Conservation (phyloP, 257 asterid genomes). For the Scutellaria baicalensis region DNA sequence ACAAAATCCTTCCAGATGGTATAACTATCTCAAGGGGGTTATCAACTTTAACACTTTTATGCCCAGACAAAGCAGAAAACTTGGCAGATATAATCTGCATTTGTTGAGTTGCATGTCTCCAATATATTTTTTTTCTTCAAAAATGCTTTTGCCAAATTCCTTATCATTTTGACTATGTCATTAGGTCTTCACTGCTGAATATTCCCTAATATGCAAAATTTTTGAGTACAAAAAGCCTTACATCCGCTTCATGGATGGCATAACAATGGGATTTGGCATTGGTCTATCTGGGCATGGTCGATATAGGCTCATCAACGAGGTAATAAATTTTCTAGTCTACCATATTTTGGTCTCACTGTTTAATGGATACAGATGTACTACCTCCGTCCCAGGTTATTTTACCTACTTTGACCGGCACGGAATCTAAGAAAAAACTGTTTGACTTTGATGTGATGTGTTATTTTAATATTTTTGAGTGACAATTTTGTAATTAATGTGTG, state of each 20-base stretch:
- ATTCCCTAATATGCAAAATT: conserved; percentile 88
- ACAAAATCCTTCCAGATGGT: too few species aligned
- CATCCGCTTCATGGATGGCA: conserved; percentile 92
- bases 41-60: too few species aligned
- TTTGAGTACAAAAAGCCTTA: conserved; percentile 87
- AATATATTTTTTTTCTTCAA: not conserved
- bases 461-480: too few species aligned
- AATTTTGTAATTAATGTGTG: too few species aligned
- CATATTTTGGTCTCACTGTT: not conserved
- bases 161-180: conserved; percentile 3
- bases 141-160: not conserved
- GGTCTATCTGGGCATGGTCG: conserved; percentile 95
- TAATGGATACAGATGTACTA: not conserved
- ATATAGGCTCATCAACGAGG: conserved; percentile 89
- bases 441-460: too few species aligned
- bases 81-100: too few species aligned
- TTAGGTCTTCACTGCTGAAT: conserved; percentile 91
- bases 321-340: conserved; percentile 20
- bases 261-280: conserved; percentile 97
- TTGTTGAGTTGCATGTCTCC: conserved; percentile 1
- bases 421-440: too few species aligned
- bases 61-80: too few species aligned
- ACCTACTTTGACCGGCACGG: too few species aligned
- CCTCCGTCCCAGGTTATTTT: too few species aligned
- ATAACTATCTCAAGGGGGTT: too few species aligned